These are phyloP conservation scores for Umbelopsis sp. DNA, from an alignment of 192 early-diverging fungal species.

Conservation along the genomic window DNA sequence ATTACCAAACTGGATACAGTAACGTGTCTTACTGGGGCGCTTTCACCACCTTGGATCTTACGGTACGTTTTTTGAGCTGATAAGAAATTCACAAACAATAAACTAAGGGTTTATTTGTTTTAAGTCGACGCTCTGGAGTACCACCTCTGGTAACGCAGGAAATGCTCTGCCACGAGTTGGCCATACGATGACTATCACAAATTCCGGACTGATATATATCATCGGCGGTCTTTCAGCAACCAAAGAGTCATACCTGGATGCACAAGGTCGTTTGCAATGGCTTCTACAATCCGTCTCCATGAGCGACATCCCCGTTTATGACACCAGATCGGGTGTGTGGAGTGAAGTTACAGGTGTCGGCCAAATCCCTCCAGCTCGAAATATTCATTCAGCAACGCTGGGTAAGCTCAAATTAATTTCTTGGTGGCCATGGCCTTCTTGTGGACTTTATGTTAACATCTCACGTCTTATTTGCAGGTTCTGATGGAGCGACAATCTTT, in stretches of 20 bases:
- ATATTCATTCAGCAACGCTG: not conserved
- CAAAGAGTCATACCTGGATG: not conserved
- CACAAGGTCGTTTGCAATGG: not conserved
- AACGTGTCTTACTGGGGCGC: slow-evolving; percentile 7
- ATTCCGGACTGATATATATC: not conserved
- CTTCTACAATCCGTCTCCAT: not conserved
- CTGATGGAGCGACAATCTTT: not conserved
- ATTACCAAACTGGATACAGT: slow-evolving; percentile 13
- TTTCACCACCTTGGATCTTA: not conserved
- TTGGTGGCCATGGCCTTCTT: not conserved
- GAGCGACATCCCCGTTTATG: not conserved
- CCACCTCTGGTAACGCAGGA: not conserved
- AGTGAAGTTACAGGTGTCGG: not conserved
- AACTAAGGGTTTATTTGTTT: not conserved
- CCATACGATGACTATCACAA: slow-evolving; percentile 11
- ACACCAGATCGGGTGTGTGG: not conserved
- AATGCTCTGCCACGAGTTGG: slow-evolving; percentile 1
- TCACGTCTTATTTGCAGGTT: not conserved
- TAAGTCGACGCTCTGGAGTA: not conserved
- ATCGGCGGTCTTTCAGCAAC: not conserved
- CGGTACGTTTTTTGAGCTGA: not conserved
- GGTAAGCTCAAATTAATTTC: not conserved
- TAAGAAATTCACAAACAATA: not conserved
- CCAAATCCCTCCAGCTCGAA: not conserved
- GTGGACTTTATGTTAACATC: not conserved